These are phyloP conservation scores for Pulveroboletus sp. DNA, from an alignment of 1,284 basidiomycete genomes.

Conservation along the genomic window DNA sequence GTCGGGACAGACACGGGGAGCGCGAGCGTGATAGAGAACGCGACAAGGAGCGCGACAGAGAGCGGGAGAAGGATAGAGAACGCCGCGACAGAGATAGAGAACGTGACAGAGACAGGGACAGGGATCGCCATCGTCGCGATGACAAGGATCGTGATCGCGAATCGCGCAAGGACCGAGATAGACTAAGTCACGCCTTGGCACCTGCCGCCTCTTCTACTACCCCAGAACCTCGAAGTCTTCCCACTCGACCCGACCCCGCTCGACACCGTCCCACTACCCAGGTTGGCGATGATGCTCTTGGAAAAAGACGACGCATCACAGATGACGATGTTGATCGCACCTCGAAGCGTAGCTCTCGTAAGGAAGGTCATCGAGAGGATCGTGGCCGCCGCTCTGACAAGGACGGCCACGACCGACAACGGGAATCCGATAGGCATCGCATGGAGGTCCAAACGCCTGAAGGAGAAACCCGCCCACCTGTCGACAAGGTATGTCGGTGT, in stretches of 20 bases:
- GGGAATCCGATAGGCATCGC: constrained; percentile 69
- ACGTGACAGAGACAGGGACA: constrained; percentile 41
- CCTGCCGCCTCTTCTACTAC: constrained; percentile 29
- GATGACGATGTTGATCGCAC: constrained; percentile 70
- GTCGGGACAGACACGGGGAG: constrained; percentile 45
- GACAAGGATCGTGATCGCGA: constrained; percentile 45
- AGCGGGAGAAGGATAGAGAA: constrained; percentile 43
- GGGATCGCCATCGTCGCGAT: constrained; percentile 40
- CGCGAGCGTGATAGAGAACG: constrained; percentile 47
- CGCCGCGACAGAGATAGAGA: constrained; percentile 46
- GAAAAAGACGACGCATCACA: constrained; percentile 63
- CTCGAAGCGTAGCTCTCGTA: constrained; percentile 72
- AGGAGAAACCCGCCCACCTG: constrained; percentile 45
- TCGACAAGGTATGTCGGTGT: constrained; percentile 55
- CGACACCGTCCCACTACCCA: constrained; percentile 51
- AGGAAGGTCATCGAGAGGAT: constrained; percentile 74
- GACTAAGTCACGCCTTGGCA: constrained; percentile 37
- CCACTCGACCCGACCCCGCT: constrained; percentile 57
- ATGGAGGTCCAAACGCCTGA: constrained; percentile 59
- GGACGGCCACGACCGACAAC: constrained; percentile 61
- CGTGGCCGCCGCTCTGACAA: constrained; percentile 68
- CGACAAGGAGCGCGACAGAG: constrained; percentile 43
- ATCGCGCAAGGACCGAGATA: constrained; percentile 54
- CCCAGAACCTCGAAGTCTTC: constrained; percentile 53
- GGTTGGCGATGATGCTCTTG: constrained; percentile 55